Conservation (phyloP, 495 filamentous ascomycete genomes). For the Podospora sp. region DNA sequence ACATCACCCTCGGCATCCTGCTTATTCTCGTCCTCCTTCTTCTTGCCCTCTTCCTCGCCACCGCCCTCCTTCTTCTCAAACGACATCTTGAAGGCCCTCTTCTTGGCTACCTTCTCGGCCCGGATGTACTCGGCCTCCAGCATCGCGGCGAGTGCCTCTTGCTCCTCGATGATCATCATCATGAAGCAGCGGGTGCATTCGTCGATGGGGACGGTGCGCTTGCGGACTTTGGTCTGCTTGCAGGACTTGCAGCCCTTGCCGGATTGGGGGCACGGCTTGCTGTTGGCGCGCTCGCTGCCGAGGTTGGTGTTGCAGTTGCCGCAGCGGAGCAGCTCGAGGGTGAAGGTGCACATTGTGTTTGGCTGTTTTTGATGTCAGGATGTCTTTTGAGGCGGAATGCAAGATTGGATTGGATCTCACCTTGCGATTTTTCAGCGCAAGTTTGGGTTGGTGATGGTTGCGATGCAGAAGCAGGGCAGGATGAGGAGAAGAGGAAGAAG, state of each 20-base stretch:
- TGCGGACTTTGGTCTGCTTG: neutral
- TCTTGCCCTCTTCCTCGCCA: neutral
- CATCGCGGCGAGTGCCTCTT: neutral
- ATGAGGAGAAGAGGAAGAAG: too few species aligned
- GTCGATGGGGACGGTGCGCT: neutral
- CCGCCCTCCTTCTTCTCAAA: neutral
- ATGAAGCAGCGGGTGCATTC: neutral
- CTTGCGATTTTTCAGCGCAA: too few species aligned
- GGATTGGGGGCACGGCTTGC: neutral
- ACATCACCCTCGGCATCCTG: neutral
- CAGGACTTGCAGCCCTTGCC: neutral
- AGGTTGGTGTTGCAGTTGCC: neutral
- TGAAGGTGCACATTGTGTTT: neutral
- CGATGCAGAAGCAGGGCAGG: too few species aligned
- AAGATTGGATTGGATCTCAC: too few species aligned
- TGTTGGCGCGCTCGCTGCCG: neutral
- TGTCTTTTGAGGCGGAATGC: too few species aligned
- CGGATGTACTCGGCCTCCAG: neutral
- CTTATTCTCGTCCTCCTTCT: neutral
- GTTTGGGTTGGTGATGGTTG: too few species aligned
- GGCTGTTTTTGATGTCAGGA: neutral
- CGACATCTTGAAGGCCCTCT: neutral
- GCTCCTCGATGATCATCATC: neutral
- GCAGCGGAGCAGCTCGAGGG: neutral
- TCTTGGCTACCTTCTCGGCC: neutral